Evolutionary conservation across 306 rosid species (phyloP).

Genomic region (Cicer judaicum): DNA sequence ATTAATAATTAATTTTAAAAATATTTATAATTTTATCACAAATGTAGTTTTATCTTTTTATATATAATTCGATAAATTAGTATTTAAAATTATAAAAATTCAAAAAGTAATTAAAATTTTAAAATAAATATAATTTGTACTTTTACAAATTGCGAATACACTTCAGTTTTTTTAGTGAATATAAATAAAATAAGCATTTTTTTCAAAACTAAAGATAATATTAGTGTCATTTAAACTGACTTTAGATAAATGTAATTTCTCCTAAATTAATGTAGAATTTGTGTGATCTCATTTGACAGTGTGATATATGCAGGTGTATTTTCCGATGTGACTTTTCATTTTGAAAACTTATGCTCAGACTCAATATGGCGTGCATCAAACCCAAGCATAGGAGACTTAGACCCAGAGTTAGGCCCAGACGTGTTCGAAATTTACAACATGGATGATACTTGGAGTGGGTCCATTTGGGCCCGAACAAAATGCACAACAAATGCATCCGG

Average conservation of each 20-base stretch:
- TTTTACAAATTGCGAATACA: too few relatives aligned
- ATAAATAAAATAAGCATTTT: too few relatives aligned
- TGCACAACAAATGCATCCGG: slow-evolving; percentile 45
- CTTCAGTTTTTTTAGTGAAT: too few relatives aligned
- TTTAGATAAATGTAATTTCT: not conserved
- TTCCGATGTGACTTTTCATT: slow-evolving; percentile 35
- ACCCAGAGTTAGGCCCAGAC: not conserved
- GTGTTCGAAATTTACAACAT: slow-evolving; percentile 9
- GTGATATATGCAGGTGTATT: slow-evolving; percentile 34
- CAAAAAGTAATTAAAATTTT: too few relatives aligned
- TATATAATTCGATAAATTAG: too few relatives aligned
- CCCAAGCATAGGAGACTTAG: slow-evolving; percentile 38
- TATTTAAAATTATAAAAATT: too few relatives aligned
- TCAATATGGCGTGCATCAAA: slow-evolving; percentile 60
- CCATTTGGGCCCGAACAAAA: slow-evolving; percentile 60
- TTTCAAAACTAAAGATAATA: too few relatives aligned
- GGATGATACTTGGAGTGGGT: slow-evolving; percentile 54
- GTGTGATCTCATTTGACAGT: not conserved
- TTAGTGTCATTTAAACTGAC: too few relatives aligned
- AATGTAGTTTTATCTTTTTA: too few relatives aligned
- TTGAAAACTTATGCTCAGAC: slow-evolving; percentile 51
- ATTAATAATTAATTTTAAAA: too few relatives aligned
- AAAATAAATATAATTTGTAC: too few relatives aligned
- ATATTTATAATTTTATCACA: too few relatives aligned
- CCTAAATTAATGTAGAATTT: not conserved